A percentile compares a stretch with the other conserved stretches of the same genome.
phyloP scores from a whole-genome alignment of 2,329 filamentous ascomycete genomes.

The Botrytis hyacinthi region DNA sequence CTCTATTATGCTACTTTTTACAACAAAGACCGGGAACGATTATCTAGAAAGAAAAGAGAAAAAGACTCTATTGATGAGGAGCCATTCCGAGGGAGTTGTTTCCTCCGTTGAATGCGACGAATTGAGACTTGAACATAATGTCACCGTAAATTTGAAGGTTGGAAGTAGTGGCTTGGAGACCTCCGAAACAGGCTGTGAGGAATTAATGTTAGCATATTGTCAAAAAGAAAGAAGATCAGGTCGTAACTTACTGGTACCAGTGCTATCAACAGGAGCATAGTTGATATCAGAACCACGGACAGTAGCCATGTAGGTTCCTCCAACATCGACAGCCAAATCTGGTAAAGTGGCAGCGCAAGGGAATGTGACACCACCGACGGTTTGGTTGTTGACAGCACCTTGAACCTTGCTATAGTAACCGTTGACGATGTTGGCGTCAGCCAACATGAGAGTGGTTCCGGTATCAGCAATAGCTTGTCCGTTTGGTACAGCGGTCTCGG shows the following conservation, averaged over 20 bases:
- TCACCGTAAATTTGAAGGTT: constrained; percentile 62
- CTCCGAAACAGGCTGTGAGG: constrained; percentile 60
- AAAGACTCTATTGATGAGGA: constrained; percentile 32
- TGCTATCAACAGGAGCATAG: constrained; percentile 48
- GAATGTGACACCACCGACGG: constrained; percentile 42
- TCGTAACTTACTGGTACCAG: constrained; percentile 48
- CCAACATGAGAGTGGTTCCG: constrained; percentile 45
- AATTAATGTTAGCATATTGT: constrained; percentile 13
- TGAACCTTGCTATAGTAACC: constrained; percentile 43
- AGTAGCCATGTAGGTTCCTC: constrained; percentile 48
- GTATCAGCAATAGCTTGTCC: constrained; percentile 45
- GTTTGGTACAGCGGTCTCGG: constrained; percentile 61
- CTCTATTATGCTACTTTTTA: constrained; percentile 9
- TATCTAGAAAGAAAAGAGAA: constrained; percentile 5
- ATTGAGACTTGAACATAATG: constrained; percentile 61
- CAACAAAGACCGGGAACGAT: neutral
- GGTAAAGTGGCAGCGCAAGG: constrained; percentile 40
- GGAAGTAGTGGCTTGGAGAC: constrained; percentile 58
- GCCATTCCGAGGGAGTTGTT: constrained; percentile 55
- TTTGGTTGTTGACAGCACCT: constrained; percentile 40
- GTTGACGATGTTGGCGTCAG: constrained; percentile 40
- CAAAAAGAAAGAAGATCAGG: neutral
- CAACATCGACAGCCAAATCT: constrained; percentile 41
- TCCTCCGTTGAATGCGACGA: constrained; percentile 56
- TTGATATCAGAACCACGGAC: constrained; percentile 46